A percentile compares a stretch with the other conserved stretches of the same genome.
phyloP scores from a whole-genome alignment of 2,329 filamentous ascomycete species.

The Botrytis hyacinthi region DNA sequence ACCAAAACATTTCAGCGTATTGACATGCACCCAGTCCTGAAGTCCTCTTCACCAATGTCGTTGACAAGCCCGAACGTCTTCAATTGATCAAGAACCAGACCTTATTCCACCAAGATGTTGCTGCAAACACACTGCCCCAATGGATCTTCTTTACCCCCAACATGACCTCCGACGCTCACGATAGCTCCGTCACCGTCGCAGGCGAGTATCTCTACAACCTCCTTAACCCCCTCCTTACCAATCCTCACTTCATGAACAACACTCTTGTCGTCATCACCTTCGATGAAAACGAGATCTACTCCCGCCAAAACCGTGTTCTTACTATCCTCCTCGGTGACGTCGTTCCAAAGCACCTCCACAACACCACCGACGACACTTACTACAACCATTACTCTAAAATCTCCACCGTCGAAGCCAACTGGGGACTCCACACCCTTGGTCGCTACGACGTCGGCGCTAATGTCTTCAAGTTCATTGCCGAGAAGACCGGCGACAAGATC shows the following conservation, averaged over 20 bases:
- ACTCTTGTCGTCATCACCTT: slow-evolving; percentile 76
- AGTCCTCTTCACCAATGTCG: slow-evolving; percentile 64
- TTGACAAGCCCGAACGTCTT: slow-evolving; percentile 57
- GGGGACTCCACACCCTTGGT: slow-evolving; percentile 64
- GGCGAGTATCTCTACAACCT: slow-evolving; percentile 67
- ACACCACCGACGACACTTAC: slow-evolving; percentile 66
- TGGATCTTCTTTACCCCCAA: slow-evolving; percentile 61
- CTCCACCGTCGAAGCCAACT: slow-evolving; percentile 67
- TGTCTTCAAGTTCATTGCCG: slow-evolving; percentile 60
- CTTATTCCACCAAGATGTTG: slow-evolving; percentile 65
- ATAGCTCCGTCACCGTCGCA: slow-evolving; percentile 66
- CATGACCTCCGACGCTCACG: slow-evolving; percentile 65
- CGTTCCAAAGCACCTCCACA: slow-evolving; percentile 61
- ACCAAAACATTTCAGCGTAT: not conserved
- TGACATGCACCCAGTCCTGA: slow-evolving; percentile 41
- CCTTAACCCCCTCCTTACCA: slow-evolving; percentile 65
- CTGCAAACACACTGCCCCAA: slow-evolving; percentile 56
- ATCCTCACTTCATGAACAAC: slow-evolving; percentile 70
- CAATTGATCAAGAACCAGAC: slow-evolving; percentile 72
- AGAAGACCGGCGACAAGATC: slow-evolving; percentile 55
- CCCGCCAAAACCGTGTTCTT: slow-evolving; percentile 65
- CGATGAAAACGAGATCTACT: slow-evolving; percentile 73
- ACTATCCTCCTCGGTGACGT: slow-evolving; percentile 72
- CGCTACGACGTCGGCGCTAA: slow-evolving; percentile 73
- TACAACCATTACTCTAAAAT: slow-evolving; percentile 73